These are phyloP conservation scores for Seiridium unicorne DNA, from an alignment of 2,329 filamentous ascomycete genomes.

Conservation along the genomic window DNA sequence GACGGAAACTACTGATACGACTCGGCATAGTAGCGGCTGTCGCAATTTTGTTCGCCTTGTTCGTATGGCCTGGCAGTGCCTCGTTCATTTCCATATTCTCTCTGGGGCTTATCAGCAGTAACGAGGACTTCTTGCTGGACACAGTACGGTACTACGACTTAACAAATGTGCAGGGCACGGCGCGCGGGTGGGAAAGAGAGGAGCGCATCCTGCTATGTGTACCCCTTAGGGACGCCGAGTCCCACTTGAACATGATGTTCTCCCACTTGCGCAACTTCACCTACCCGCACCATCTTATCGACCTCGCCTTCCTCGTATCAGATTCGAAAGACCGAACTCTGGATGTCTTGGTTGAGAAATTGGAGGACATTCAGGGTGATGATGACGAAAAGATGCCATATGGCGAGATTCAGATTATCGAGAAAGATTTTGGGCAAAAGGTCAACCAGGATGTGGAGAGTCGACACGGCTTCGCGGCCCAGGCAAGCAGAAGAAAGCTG, in stretches of 20 bases:
- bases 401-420: constrained; percentile 95
- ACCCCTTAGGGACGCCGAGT: constrained; percentile 86
- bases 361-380: constrained; percentile 78
- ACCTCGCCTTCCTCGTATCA: constrained; percentile 93
- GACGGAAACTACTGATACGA: constrained; percentile 70
- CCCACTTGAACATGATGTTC: constrained; percentile 97
- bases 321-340: constrained; percentile 95
- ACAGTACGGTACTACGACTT: constrained; percentile 98
- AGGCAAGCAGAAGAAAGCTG: constrained; percentile 88
- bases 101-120: constrained; percentile 66
- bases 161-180: constrained; percentile 85
- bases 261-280: constrained; percentile 95
- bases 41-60: constrained; percentile 67
- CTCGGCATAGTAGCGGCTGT: constrained; percentile 58
- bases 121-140: constrained; percentile 77
- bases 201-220: constrained; percentile 95
- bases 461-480: constrained; percentile 93
- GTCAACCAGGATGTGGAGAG: constrained; percentile 98
- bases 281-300: constrained; percentile 94
- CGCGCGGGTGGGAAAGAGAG: constrained; percentile 91
- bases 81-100: constrained; percentile 62
- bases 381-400: constrained; percentile 79
- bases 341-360: constrained; percentile 67
- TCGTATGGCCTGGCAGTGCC: constrained; percentile 68
- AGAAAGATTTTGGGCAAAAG: constrained; percentile 98